Conservation (phyloP, 768 basidiomycete genomes). For the Tricholoma flavovirens region DNA sequence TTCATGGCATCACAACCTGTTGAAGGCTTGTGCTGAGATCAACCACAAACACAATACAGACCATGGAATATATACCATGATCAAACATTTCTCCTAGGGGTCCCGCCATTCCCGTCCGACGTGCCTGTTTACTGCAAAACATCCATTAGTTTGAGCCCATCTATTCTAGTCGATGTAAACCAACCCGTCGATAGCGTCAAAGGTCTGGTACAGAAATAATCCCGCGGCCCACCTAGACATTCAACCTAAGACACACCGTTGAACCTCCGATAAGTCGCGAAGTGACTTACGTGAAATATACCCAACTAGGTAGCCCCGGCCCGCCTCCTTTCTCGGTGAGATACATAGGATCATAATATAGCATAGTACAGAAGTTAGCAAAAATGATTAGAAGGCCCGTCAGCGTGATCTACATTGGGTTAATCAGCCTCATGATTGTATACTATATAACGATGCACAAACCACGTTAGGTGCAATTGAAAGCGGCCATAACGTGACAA, state of each 20-base stretch:
- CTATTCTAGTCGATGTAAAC: constrained; percentile 14
- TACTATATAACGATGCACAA: constrained; percentile 19
- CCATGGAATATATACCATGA: constrained; percentile 55
- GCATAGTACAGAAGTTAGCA: constrained; percentile 76
- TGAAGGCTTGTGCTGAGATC: background rate
- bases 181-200: constrained; percentile 88
- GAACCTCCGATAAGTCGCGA: background rate
- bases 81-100: constrained; percentile 98
- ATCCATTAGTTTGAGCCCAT: constrained; percentile 4
- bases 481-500: constrained; percentile 83
- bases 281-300: constrained; percentile 77
- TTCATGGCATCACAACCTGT: constrained; percentile 90
- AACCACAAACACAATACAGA: background rate
- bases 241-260: background rate
- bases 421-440: background rate
- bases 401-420: constrained; percentile 73
- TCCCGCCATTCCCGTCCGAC: constrained; percentile 95
- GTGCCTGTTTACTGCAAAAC: constrained; percentile 77
- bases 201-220: constrained; percentile 85
- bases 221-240: constrained; percentile 73
- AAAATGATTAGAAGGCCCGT: constrained; percentile 78
- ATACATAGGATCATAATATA: constrained; percentile 80
- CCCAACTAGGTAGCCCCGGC: constrained; percentile 68
- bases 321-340: constrained; percentile 61
- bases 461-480: constrained; percentile 88